Evolutionary conservation across 2,329 filamentous ascomycete genomes (phyloP).

Genomic region (Xylariaceae sp.): DNA sequence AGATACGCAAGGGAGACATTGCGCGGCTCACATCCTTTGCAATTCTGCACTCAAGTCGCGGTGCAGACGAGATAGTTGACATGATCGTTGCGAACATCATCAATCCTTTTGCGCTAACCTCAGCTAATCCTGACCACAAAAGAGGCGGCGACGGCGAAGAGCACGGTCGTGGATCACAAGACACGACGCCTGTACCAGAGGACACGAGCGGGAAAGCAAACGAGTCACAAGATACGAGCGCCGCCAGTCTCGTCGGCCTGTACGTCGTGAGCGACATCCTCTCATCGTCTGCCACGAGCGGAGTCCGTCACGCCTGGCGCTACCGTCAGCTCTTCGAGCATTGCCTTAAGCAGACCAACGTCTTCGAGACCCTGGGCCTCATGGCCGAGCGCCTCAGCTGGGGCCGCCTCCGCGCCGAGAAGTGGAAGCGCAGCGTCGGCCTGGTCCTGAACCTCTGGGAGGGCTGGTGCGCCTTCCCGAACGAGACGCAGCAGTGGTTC

Average conservation of each 20-base stretch:
- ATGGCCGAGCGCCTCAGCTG: slow-evolving; percentile 66
- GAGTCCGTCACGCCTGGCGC: slow-evolving; percentile 77
- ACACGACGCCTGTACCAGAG: slow-evolving; percentile 29
- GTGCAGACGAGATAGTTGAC: slow-evolving; percentile 85
- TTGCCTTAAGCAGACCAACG: slow-evolving; percentile 57
- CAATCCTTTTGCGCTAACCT: slow-evolving; percentile 65
- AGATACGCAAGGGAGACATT: slow-evolving; percentile 75
- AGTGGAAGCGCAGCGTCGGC: slow-evolving; percentile 72
- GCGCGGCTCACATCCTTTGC: slow-evolving; percentile 82
- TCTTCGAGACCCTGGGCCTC: slow-evolving; percentile 66
- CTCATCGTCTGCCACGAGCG: slow-evolving; percentile 66
- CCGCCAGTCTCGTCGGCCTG: slow-evolving; percentile 69
- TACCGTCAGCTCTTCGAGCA: slow-evolving; percentile 75
- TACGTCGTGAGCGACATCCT: slow-evolving; percentile 75
- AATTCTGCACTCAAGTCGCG: slow-evolving; percentile 75
- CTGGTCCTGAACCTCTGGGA: slow-evolving; percentile 65
- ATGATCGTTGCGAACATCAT: slow-evolving; percentile 78
- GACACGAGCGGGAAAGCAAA: slow-evolving; percentile 32
- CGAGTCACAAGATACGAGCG: slow-evolving; percentile 54
- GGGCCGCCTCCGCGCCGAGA: slow-evolving; percentile 75
- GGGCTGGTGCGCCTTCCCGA: slow-evolving; percentile 65
- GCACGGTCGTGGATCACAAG: slow-evolving; percentile 27
- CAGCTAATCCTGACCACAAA: slow-evolving; percentile 55
- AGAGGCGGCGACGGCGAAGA: slow-evolving; percentile 31
- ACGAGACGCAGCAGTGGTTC: slow-evolving; percentile 65